Base-by-base conservation (phyloP, 2,329 filamentous ascomycete species). In the Madurella mycetomatis region DNA sequence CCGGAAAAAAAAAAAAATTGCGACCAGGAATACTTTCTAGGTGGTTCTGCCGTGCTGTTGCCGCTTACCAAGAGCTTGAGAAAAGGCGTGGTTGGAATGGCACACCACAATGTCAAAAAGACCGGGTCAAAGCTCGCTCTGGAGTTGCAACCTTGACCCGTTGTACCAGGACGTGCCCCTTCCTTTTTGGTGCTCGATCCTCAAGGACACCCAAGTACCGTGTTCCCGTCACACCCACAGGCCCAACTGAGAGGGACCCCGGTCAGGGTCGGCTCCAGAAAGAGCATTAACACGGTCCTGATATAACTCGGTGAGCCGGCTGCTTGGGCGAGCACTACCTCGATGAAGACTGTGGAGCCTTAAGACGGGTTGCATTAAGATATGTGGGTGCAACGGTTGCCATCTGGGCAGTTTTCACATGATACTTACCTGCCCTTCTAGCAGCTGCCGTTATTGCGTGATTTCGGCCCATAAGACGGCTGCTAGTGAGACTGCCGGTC, bases 281-380 rank as follows among this genome's bases (percentile, higher is more conserved):
- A 31, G 32, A 18, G 45, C 9, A 39, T 53, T 60, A 58, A n/a
- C 9, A 49, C 47, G 44, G 48, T 44, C 44, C 41, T 46, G 41
- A 18, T 60, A 60, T 57, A 55, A 44, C 32, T 34, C 57, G 55
- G 53, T 55, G 55, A 60, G 55, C 58, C 58, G 53, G 55, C 53
- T 41, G 44, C 51, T 39, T 54, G 58, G 51, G 47, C 25, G 48
- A 47, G 40, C 58, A 37, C 41, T 13, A 47, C 50, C 39, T 56
- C 30, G 42, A 51, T 48, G 50, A 56, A 56, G 50, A 42, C 17
- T 47, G 44, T 53, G 50, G 50, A 39, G 43, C 41, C 44, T 53
- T 53, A 43, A 37, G 19, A 41, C 34, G 39, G 50, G 42, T 16
- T 43, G 39, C 44, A 45, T 53, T 53, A 53, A 53, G 45, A 53